Percentiles rank a stretch among this genome's conserved stretches.
phyloP scores from a whole-genome alignment of 2,329 filamentous ascomycete genomes.

The Lasiodiplodia gonubiensis region DNA sequence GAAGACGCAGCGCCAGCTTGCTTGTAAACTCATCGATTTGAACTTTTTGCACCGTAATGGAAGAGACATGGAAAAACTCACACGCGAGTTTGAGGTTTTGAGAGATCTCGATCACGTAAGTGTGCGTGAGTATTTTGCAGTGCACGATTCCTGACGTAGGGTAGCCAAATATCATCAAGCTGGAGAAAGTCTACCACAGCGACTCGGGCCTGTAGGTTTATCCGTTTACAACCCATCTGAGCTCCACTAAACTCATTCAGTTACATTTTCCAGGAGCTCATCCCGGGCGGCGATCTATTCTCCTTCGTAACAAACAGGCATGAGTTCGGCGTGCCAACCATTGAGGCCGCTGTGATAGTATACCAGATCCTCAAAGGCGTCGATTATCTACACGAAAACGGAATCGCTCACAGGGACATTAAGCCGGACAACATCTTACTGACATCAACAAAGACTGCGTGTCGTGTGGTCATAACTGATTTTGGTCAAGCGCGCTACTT shows the following conservation, averaged over 20 bases:
- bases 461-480: slow-evolving; percentile 64
- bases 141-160: background rate
- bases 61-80: slow-evolving; percentile 26
- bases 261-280: slow-evolving; percentile 66
- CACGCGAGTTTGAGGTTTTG: slow-evolving; percentile 56
- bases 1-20: slow-evolving; percentile 63
- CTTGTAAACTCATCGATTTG: slow-evolving; percentile 67
- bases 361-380: slow-evolving; percentile 63
- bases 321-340: slow-evolving; percentile 51
- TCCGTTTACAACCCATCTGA: background rate
- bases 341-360: slow-evolving; percentile 60
- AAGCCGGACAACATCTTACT: slow-evolving; percentile 69
- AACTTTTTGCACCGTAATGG: background rate
- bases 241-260: slow-evolving; percentile 38
- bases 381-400: slow-evolving; percentile 61
- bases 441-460: slow-evolving; percentile 57
- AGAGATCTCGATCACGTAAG: slow-evolving; percentile 60
- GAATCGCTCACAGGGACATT: slow-evolving; percentile 66
- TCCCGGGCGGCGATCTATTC: slow-evolving; percentile 65
- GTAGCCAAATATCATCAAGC: slow-evolving; percentile 63
- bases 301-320: slow-evolving; percentile 62
- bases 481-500: slow-evolving; percentile 62
- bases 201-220: slow-evolving; percentile 56
- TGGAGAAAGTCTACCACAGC: slow-evolving; percentile 63
- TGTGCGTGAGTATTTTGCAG: background rate